A percentile compares a stretch with the other conserved stretches of the same genome.
phyloP scores from a whole-genome alignment of 768 basidiomycete species.

The Rubroboletus pulcherrimus region DNA sequence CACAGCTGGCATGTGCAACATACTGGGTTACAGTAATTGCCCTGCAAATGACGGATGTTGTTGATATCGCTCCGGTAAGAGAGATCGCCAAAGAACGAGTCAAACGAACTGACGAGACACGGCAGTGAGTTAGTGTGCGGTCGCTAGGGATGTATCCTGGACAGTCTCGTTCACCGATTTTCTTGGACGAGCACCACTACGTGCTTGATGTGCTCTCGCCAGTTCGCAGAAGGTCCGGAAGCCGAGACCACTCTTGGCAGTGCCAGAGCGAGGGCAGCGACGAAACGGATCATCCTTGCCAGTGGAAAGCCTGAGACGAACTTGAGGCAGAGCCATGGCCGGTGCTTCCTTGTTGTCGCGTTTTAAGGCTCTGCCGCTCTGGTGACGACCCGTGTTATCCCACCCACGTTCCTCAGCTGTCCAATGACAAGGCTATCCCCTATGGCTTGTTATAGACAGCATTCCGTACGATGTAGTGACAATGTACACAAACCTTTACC shows the following conservation, averaged over 20 bases:
- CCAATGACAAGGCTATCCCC: slow-evolving; percentile 7
- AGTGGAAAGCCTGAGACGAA: not conserved
- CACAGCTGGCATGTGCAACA: not conserved
- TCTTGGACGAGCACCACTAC: slow-evolving; percentile 28
- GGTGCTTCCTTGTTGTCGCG: not conserved
- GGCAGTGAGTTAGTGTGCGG: not conserved
- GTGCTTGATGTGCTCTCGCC: slow-evolving; percentile 24
- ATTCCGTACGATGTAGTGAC: not conserved
- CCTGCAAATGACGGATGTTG: slow-evolving; percentile 20
- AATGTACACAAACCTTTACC: not conserved
- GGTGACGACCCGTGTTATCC: not conserved
- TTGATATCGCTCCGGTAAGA: slow-evolving; percentile 23
- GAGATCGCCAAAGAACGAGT: slow-evolving; percentile 26
- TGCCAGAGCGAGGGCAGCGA: slow-evolving; percentile 5
- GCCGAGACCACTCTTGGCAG: not conserved
- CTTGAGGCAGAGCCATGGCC: not conserved
- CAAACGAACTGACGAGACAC: slow-evolving; percentile 17
- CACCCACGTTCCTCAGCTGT: slow-evolving; percentile 13
- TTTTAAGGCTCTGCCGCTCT: slow-evolving; percentile 2
- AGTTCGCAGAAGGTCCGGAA: slow-evolving; percentile 6
- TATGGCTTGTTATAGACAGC: not conserved
- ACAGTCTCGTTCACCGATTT: slow-evolving; percentile 16
- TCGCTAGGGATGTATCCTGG: not conserved
- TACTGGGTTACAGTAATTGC: slow-evolving; percentile 24
- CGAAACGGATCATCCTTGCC: slow-evolving; percentile 11